A percentile compares a stretch with the other conserved stretches of the same genome.
Evolutionary conservation across 768 basidiomycete genomes (phyloP).

Genomic region (Hortiboletus campestris): DNA sequence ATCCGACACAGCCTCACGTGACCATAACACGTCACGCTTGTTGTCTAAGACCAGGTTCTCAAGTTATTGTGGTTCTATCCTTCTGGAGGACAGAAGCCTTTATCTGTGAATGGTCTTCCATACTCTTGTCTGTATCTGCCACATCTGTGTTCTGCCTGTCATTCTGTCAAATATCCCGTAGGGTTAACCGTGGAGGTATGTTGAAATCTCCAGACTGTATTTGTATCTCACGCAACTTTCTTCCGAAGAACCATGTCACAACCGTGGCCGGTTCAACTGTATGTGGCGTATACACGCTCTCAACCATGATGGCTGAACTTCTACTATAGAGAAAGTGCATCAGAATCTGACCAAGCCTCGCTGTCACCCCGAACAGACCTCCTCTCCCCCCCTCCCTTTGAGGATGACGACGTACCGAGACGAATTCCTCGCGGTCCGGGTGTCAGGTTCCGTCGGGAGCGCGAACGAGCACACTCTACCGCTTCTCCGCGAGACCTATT

Average conservation of each 20-base stretch:
- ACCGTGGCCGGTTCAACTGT: constrained; percentile 23
- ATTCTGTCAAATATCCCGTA: background rate
- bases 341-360: constrained; percentile 29
- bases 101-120: constrained; percentile 10
- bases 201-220: background rate
- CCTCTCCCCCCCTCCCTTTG: constrained; percentile 26
- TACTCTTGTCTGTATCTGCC: background rate
- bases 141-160: background rate
- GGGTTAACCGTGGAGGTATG: constrained; percentile 3
- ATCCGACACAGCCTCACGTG: constrained; percentile 12
- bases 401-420: background rate
- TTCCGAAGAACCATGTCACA: constrained; percentile 24
- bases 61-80: background rate
- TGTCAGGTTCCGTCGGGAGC: constrained; percentile 32
- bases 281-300: constrained; percentile 10
- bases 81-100: constrained; percentile 1
- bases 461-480: constrained; percentile 34
- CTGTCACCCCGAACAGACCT: constrained; percentile 29
- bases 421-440: constrained; percentile 30
- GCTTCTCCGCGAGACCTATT: constrained; percentile 31
- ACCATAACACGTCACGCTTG: constrained; percentile 15
- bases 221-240: constrained; percentile 5
- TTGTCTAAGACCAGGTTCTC: constrained; percentile 12
- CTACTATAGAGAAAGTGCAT: constrained; percentile 9
- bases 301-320: background rate